Percentiles rank a stretch among this genome's conserved stretches.
Evolutionary conservation across 2,329 filamentous ascomycete genomes (phyloP).

Genomic region (Exophiala bonariae): DNA sequence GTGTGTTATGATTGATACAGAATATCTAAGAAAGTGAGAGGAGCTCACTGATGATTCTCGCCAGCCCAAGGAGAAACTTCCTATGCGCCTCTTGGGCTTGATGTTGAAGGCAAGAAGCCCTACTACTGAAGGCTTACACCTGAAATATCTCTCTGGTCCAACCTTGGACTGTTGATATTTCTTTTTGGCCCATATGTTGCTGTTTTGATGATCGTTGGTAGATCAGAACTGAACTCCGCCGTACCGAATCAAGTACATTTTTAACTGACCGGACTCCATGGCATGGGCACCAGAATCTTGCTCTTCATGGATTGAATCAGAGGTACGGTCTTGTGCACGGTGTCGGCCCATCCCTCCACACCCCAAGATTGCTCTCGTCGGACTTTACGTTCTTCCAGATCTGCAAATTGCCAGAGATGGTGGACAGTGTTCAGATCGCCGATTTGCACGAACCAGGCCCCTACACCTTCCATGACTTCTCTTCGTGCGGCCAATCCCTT

Average conservation of each 20-base stretch:
- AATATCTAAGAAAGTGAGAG: too few species aligned
- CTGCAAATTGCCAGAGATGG: slow-evolving; percentile 97
- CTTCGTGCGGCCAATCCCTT: slow-evolving; percentile 84
- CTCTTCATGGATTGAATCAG: slow-evolving; percentile 97
- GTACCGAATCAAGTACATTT: too few species aligned
- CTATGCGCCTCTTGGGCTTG: too few species aligned
- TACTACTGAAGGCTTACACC: too few species aligned
- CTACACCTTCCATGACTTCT: slow-evolving; percentile 97
- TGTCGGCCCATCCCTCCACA: slow-evolving; percentile 93
- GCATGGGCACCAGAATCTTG: slow-evolving; percentile 87
- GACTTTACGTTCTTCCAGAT: slow-evolving; percentile 88
- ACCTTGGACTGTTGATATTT: background rate
- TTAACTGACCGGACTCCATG: slow-evolving; percentile 89
- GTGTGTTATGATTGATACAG: too few species aligned
- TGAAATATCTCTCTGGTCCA: too few species aligned
- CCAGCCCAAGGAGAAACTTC: too few species aligned
- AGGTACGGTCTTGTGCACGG: slow-evolving; percentile 97
- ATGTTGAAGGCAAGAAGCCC: too few species aligned
- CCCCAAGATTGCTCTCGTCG: slow-evolving; percentile 93
- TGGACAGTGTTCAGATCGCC: slow-evolving; percentile 97
- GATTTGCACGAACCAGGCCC: slow-evolving; percentile 98
- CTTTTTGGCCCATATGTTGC: too few species aligned
- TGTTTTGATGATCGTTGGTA: too few species aligned
- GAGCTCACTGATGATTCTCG: too few species aligned
- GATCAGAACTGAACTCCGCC: too few species aligned